Conservation (phyloP, 306 rosid genomes). For the Bauhinia variegata region DNA sequence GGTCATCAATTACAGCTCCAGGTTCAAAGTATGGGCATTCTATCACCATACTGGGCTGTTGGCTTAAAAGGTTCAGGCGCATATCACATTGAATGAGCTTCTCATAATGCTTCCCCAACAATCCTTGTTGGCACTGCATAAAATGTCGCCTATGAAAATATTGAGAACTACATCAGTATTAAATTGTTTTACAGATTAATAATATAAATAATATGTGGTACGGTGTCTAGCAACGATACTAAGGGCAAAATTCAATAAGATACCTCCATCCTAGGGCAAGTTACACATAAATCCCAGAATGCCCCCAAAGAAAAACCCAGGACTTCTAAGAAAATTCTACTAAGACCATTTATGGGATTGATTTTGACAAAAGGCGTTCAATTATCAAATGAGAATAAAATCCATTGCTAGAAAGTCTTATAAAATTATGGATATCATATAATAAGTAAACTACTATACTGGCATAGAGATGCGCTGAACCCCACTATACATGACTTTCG, state of each 20-base stretch:
- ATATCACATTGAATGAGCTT: constrained; percentile 86
- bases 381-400: background rate
- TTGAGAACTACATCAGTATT: constrained; percentile 4
- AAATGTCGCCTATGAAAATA: constrained; percentile 63
- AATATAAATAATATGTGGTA: background rate
- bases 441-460: no score
- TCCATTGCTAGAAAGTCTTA: background rate
- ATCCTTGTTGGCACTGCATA: constrained; percentile 68
- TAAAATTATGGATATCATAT: background rate
- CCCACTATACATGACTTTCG: background rate
- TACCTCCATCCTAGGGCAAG: background rate
- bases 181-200: background rate
- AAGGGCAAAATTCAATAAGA: background rate
- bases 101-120: constrained; percentile 76
- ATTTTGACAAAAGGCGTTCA: no score
- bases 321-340: background rate
- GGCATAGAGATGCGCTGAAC: background rate
- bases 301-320: background rate
- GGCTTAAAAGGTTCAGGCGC: constrained; percentile 71
- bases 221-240: background rate
- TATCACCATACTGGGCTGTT: constrained; percentile 64
- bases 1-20: constrained; percentile 43
- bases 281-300: background rate
- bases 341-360: no score
- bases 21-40: constrained; percentile 74